Base-by-base conservation (phyloP, 2,329 filamentous ascomycete species). In the Dothiorella sarmentorum region DNA sequence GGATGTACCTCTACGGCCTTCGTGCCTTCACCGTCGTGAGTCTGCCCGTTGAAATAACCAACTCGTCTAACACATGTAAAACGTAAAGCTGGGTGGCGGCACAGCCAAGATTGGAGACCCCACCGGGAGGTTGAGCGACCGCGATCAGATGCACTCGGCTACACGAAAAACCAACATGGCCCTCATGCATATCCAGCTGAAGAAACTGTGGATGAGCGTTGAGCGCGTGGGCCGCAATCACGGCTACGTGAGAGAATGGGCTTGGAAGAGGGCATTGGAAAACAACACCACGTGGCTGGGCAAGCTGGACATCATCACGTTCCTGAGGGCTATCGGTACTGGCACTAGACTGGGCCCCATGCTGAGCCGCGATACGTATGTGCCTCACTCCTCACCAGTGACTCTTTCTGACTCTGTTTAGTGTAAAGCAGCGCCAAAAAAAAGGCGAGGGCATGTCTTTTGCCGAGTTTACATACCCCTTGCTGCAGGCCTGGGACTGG, bases 401-500 rank as follows among this genome's bases (percentile, higher is more conserved):
- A n/a, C 17, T 17, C 49, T 56, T n/a, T 7, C 66, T 72, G 49
- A 72, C 43, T 27, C 33, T 45, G 31, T 51, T 11, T 29, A 86
- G 84, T 31, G 91, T 95, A 57, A 94, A 91, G 74, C 86, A 85
- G 59, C 90, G 91, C 68, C 82, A 97, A 79, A 82, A 83, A n/a
- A 86, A 86, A 56, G 90, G 91, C 35, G 89, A 94, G 63, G 95
- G 94, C 66, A 93, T 99, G 88, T 95, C 92, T 0, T 89, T 95
- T 67, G 87, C 90, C 33, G 94, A 99, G 71, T 96, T 99, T 73
- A 83, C 86, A 40, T 99, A 99, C 69, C 94, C 95, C 1, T 76
- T 99, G 15, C 84, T 97, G 67, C 94, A 99, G 71, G 91, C 88
- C 20, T 97, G 92, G 88, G 94, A 99, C 72, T 99, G 92, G 84